phyloP scores from a whole-genome alignment of 331 rosid genomes.

The Rhamnella rubrinervis region DNA sequence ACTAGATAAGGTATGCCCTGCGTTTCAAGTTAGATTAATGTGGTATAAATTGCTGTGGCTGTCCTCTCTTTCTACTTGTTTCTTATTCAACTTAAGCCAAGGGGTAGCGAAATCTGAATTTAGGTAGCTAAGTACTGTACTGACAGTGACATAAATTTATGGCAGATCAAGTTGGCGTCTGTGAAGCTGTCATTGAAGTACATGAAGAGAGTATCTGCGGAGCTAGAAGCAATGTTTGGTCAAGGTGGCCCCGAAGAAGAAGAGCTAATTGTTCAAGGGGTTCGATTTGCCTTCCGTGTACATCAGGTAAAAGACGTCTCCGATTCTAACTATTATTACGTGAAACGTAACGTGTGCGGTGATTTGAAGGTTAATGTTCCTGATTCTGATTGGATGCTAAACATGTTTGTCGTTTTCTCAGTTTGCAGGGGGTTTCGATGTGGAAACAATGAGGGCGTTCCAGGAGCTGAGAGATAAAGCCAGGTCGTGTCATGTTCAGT shows the following conservation, averaged over 20 bases:
- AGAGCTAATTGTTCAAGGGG: constrained; percentile 91
- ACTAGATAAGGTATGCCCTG: no score
- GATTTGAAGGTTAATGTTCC: background rate
- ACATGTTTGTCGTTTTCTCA: constrained; percentile 10
- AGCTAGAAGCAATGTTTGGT: constrained; percentile 68
- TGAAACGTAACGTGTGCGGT: background rate
- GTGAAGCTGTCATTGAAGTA: constrained; percentile 93
- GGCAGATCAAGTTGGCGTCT: constrained; percentile 91
- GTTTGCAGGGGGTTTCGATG: constrained; percentile 98
- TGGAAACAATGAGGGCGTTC: constrained; percentile 90
- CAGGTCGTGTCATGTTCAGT: constrained; percentile 75
- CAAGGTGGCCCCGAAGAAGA: constrained; percentile 90
- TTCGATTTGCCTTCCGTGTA: constrained; percentile 92
- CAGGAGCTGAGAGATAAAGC: constrained; percentile 95
- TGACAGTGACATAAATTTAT: background rate
- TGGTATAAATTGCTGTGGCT: no score
- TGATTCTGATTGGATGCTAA: background rate
- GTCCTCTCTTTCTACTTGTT: no score
- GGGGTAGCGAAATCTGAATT: no score
- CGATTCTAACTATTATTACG: background rate
- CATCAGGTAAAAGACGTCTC: constrained; percentile 60
- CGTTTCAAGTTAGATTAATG: no score
- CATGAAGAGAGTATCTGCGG: constrained; percentile 94
- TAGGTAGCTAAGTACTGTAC: background rate
- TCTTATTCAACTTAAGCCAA: no score